phyloP scores from a whole-genome alignment of 225 moss, liverwort and hornwort genomes.

The Pseudisothecium myosuroides region DNA sequence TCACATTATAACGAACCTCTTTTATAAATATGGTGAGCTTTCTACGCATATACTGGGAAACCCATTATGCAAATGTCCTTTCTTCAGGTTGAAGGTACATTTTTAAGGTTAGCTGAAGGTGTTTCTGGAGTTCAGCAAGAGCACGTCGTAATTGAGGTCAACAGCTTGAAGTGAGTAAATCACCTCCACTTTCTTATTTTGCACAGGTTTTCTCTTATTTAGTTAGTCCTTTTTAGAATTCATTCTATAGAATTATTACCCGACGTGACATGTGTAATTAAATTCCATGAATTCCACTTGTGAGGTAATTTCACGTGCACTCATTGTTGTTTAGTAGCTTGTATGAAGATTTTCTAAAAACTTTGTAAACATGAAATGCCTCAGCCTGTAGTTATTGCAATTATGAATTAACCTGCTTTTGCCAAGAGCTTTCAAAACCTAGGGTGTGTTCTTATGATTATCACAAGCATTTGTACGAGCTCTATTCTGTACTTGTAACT shows the following conservation, averaged over 20 bases:
- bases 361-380: background rate
- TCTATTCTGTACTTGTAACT: background rate
- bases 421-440: background rate
- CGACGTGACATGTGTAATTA: background rate
- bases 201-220: background rate
- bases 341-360: background rate
- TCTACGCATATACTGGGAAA: background rate
- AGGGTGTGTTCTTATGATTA: background rate
- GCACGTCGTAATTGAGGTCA: constrained; percentile 89
- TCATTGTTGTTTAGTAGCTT: background rate
- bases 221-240: background rate
- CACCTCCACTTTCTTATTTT: background rate
- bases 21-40: background rate
- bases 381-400: background rate
- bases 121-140: constrained; percentile 67
- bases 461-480: background rate
- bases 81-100: constrained; percentile 75
- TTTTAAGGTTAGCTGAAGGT: constrained; percentile 50
- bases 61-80: background rate
- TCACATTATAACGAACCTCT: background rate
- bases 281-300: background rate
- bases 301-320: background rate
- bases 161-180: constrained; percentile 72
- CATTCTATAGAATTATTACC: background rate
- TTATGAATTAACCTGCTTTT: background rate